phyloP scores from a whole-genome alignment of 352 stramenopile genomes.

The Lagenidium sp. region DNA sequence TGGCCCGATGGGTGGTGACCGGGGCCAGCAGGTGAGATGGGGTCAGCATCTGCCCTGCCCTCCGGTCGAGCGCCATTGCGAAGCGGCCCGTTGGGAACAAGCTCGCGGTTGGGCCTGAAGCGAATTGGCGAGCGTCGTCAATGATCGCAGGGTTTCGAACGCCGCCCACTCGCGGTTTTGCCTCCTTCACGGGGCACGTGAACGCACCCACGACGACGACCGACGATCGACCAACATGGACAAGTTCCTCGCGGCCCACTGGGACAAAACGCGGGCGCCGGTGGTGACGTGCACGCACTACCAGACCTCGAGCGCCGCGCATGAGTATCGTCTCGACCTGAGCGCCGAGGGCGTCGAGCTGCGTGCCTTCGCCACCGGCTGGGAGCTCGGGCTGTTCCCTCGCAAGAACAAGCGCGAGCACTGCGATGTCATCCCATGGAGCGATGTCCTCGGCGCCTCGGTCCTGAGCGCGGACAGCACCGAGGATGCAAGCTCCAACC shows the following conservation, averaged over 20 bases:
- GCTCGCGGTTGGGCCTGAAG: too few species aligned
- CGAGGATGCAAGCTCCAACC: background rate
- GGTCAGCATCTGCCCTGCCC: too few species aligned
- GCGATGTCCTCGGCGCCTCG: constrained; percentile 27
- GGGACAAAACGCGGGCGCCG: constrained; percentile 8
- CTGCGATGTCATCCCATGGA: constrained; percentile 36
- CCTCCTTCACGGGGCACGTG: too few species aligned
- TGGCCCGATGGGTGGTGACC: too few species aligned
- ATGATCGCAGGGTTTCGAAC: too few species aligned
- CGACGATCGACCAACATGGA: too few species aligned
- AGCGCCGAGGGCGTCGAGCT: constrained; percentile 28
- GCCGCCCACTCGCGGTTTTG: too few species aligned
- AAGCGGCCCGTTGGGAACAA: too few species aligned
- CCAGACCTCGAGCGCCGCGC: constrained; percentile 2
- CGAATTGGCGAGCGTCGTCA: too few species aligned
- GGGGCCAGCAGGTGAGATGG: too few species aligned
- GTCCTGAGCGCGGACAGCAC: constrained; percentile 15
- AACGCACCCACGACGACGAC: too few species aligned
- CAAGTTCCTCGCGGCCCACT: constrained; percentile 12
- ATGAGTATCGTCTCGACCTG: constrained; percentile 19
- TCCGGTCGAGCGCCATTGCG: too few species aligned
- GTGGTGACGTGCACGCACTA: constrained; percentile 10
- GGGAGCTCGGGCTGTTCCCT: constrained; percentile 4
- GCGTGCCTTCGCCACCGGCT: background rate
- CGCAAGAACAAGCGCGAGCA: constrained; percentile 13